Evolutionary conservation across 257 asterid species (phyloP).

Genomic region (Capsicum rhomboideum): DNA sequence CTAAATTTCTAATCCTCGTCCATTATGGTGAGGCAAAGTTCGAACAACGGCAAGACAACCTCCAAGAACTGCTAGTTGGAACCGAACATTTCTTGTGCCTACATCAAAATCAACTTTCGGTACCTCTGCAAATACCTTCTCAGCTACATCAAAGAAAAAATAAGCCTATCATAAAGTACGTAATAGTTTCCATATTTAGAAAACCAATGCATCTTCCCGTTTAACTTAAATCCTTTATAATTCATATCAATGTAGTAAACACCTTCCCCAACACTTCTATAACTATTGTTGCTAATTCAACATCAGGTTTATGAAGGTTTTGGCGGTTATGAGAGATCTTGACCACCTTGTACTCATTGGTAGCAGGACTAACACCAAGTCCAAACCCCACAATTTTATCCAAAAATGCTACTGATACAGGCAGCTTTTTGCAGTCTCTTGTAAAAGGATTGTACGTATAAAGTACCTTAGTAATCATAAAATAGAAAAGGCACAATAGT

Average conservation of each 20-base stretch:
- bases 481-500: no score
- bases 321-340: no score
- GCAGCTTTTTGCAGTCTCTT: no score
- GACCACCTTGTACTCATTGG: constrained; percentile 29
- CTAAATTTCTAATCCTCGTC: no score
- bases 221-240: neutral
- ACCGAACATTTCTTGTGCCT: neutral
- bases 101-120: neutral
- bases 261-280: neutral
- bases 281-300: neutral
- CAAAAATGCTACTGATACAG: no score
- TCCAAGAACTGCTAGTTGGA: constrained; percentile 20
- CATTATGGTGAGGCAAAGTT: neutral
- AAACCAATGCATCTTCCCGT: constrained; percentile 26
- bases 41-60: constrained; percentile 16
- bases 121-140: neutral
- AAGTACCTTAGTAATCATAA: no score
- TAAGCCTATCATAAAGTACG: neutral
- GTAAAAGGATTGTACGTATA: neutral
- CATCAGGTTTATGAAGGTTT: no score
- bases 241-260: neutral
- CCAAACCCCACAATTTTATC: constrained; percentile 26
- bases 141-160: constrained; percentile 14
- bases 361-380: constrained; percentile 24
- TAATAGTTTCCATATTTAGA: neutral